phyloP scores from a whole-genome alignment of 345 rosid species.

The Salix viminalis region DNA sequence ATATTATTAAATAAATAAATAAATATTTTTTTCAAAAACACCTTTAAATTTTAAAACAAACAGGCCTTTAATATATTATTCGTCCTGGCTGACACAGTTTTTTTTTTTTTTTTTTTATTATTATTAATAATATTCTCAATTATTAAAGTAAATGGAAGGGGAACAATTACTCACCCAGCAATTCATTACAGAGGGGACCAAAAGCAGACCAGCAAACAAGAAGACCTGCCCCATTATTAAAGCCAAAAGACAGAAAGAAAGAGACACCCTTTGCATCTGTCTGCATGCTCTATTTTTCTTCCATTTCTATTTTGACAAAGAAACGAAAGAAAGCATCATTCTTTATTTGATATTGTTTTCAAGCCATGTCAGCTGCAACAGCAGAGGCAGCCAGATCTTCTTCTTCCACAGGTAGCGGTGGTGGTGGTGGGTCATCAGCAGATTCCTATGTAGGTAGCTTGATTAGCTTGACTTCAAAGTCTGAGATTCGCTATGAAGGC shows the following conservation, averaged over 20 bases:
- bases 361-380: background rate
- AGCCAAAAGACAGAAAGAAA: background rate
- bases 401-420: background rate
- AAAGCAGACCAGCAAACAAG: background rate
- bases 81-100: too few relatives aligned
- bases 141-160: too few relatives aligned
- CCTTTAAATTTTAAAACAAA: too few relatives aligned
- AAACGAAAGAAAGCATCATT: background rate
- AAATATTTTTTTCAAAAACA: too few relatives aligned
- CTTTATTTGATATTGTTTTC: background rate
- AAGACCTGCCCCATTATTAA: background rate
- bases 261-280: background rate
- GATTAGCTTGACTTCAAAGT: conserved; percentile 44
- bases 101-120: too few relatives aligned
- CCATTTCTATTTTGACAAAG: background rate
- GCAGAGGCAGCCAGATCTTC: background rate
- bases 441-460: conserved; percentile 41
- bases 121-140: too few relatives aligned
- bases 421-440: conserved; percentile 10
- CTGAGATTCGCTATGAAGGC: conserved; percentile 52
- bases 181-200: background rate
- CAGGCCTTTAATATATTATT: too few relatives aligned
- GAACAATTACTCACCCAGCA: background rate
- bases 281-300: background rate
- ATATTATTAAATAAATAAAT: too few relatives aligned